A percentile compares a stretch with the other conserved stretches of the same genome.
Evolutionary conservation across 1,284 basidiomycete species (phyloP).

Genomic region (Irpex rosettiformis): DNA sequence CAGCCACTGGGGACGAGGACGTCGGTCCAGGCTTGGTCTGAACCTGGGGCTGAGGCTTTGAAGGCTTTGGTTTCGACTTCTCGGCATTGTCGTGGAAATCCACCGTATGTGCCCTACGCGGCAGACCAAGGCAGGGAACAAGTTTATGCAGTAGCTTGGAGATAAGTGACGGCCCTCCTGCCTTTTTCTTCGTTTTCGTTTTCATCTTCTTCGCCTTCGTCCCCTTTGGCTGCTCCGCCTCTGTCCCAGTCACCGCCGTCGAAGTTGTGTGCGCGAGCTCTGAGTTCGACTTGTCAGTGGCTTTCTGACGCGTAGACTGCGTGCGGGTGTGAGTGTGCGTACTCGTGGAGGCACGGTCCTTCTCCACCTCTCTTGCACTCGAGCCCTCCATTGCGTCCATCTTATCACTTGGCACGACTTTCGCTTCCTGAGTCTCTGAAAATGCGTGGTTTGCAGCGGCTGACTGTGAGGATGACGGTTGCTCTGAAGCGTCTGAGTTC

Average conservation of each 20-base stretch:
- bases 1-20: slow-evolving; percentile 1
- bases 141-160: slow-evolving; percentile 44
- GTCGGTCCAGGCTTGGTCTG: neutral
- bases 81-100: slow-evolving; percentile 24
- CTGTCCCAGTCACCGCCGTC: slow-evolving; percentile 22
- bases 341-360: slow-evolving; percentile 42
- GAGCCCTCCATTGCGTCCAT: slow-evolving; percentile 22
- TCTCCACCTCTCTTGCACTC: slow-evolving; percentile 33
- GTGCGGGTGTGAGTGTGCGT: slow-evolving; percentile 33
- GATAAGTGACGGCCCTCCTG: slow-evolving; percentile 39
- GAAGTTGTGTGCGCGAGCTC: slow-evolving; percentile 35
- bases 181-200: slow-evolving; percentile 29
- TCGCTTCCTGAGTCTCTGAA: slow-evolving; percentile 3
- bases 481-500: slow-evolving; percentile 25
- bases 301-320: slow-evolving; percentile 32
- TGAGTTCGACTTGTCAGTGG: slow-evolving; percentile 31
- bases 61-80: slow-evolving; percentile 6
- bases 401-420: slow-evolving; percentile 13
- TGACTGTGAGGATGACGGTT: slow-evolving; percentile 18
- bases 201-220: slow-evolving; percentile 20
- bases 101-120: slow-evolving; percentile 33
- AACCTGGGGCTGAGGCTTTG: neutral
- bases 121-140: slow-evolving; percentile 46
- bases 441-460: slow-evolving; percentile 15
- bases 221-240: slow-evolving; percentile 7